Evolutionary conservation across 306 rosid genomes (phyloP), one percentile per base, ranked within the genome.

Genomic region (Psophocarpus tetragonolobus): DNA sequence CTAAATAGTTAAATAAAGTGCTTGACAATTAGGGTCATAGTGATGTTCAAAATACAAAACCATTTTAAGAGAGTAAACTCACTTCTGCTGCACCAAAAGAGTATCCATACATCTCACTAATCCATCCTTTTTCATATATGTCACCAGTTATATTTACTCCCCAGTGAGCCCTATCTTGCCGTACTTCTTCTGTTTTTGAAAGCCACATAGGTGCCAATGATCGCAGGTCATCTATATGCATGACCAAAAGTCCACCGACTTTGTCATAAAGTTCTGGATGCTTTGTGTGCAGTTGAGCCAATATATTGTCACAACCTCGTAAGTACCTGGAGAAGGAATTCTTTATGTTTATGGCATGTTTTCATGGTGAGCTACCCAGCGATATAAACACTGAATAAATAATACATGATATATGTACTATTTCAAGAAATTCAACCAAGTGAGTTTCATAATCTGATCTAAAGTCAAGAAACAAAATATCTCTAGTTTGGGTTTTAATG

Each of bases 11-110:
- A 2, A 15, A 62, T 51, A 48, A 74, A 36, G 57, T 53, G 66
- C 65, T 14, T 21, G 64, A 56, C 58, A 21, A 18, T 42, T 79
- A 17, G 12, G 51, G 53, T 48, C 17, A 4, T 13, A 18, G 29
- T 42, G 30, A 44, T 36, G 65, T 53, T 27, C 29, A 51, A 39
- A 68, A 77, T 42, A 58, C 11, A 71, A 6, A 56, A 32, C 5
- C 17, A 47, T 60, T 68, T 44, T 0, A 39, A 56, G 78, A 61
- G 64, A 33, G 51, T 11, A 45, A 73, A 65, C 95, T 85, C 84
- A 93, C 98, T 86, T 93, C 98, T 8, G 98, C 98, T 50, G 98
- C 97, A 69, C 96, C 97, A 77, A 91, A 94, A 38, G 97, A 92
- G 84, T 92, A 94, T 72, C 98, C 98, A 70, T 94, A 92, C 97